A percentile compares a stretch with the other conserved stretches of the same genome.
Conservation (phyloP, 169 alveolate genomes). For the Plasmodium inui region DNA sequence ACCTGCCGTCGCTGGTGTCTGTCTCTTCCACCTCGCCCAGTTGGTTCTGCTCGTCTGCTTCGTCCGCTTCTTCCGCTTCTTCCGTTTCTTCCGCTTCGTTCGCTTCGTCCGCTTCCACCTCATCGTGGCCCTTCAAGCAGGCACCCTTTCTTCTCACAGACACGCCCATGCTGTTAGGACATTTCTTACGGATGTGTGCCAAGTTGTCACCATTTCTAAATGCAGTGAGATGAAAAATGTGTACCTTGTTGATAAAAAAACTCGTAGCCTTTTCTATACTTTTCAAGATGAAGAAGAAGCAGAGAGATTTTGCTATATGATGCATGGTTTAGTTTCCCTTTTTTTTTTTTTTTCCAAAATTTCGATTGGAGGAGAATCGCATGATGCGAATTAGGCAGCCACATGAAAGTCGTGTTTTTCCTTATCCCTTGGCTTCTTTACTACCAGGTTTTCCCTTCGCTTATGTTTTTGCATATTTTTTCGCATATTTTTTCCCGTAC, state of each 20-base stretch:
- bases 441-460: neutral
- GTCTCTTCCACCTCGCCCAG: neutral
- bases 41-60: neutral
- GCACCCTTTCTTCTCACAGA: neutral
- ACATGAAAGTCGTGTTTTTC: neutral
- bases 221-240: constrained; percentile 7
- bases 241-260: neutral
- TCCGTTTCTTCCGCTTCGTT: constrained; percentile 3
- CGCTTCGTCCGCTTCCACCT: neutral
- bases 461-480: too few species aligned
- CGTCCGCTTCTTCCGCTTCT: neutral
- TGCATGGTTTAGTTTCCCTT: constrained; percentile 26
- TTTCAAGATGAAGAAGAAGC: constrained; percentile 13
- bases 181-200: neutral
- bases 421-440: neutral
- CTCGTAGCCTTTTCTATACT: constrained; percentile 1
- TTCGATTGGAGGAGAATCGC: neutral
- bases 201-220: neutral
- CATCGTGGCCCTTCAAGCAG: constrained; percentile 2
- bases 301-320: neutral
- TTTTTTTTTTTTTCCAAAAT: neutral
- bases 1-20: neutral
- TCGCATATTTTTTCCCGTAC: neutral
- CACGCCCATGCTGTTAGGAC: neutral
- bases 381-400: constrained; percentile 11